These are phyloP conservation scores for Fusarium sp. DNA, from an alignment of 2,329 filamentous ascomycete species.

Conservation along the genomic window DNA sequence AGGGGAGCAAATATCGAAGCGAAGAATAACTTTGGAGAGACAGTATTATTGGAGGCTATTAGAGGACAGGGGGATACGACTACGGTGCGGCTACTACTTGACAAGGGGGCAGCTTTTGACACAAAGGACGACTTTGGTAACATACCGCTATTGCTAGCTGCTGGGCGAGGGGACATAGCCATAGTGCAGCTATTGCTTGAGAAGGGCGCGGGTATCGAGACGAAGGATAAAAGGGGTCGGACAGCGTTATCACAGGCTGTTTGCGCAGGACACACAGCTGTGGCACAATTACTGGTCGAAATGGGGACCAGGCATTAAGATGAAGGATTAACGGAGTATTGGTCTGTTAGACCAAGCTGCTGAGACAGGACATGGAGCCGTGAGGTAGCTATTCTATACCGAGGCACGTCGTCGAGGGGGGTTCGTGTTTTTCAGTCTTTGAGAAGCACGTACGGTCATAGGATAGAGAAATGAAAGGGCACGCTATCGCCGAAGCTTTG, in stretches of 20 bases:
- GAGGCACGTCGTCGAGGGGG: too few relatives aligned
- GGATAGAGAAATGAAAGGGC: too few relatives aligned
- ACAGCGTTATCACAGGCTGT: constrained; percentile 4
- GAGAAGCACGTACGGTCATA: too few relatives aligned
- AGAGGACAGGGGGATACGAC: too few relatives aligned
- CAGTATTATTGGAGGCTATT: too few relatives aligned
- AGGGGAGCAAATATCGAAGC: neutral
- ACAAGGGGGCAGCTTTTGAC: too few relatives aligned
- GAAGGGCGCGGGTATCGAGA: neutral
- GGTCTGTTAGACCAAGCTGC: constrained; percentile 16
- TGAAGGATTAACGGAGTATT: neutral
- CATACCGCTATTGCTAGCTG: constrained; percentile 20
- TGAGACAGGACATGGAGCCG: neutral
- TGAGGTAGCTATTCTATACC: neutral
- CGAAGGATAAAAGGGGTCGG: too few relatives aligned
- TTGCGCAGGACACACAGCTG: neutral
- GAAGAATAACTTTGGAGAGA: too few relatives aligned
- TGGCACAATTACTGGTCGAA: neutral
- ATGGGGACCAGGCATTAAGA: neutral
- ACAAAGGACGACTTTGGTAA: neutral
- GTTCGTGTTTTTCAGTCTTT: too few relatives aligned
- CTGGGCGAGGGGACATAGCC: neutral
- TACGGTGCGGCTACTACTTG: too few relatives aligned
- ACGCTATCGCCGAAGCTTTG: too few relatives aligned
- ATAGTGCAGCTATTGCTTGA: neutral